These are phyloP conservation scores for Cyanodermella asteris DNA, from an alignment of 2,329 filamentous ascomycete genomes.

Conservation along the genomic window DNA sequence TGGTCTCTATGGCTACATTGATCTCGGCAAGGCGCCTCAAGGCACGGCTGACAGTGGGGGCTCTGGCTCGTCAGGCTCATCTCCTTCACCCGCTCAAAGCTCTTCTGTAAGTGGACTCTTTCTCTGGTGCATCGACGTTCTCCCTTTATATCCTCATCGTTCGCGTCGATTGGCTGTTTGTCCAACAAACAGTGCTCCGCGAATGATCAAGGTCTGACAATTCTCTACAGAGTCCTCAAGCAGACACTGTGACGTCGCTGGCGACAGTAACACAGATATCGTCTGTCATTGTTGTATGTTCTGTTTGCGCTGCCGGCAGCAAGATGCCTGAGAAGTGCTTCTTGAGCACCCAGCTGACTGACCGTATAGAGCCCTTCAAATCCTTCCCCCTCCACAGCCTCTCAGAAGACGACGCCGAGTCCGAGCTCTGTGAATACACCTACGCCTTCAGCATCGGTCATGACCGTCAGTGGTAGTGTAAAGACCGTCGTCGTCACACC, in stretches of 20 bases:
- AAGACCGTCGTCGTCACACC: conserved; percentile 10
- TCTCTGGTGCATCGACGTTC: conserved; percentile 2
- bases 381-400: neutral
- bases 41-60: too few relatives aligned
- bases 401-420: conserved; percentile 1
- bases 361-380: too few relatives aligned
- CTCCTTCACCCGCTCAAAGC: conserved; percentile 1
- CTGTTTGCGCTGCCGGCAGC: too few relatives aligned
- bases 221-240: too few relatives aligned
- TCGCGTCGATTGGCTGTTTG: too few relatives aligned
- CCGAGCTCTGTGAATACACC: conserved; percentile 9
- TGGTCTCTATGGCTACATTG: conserved; percentile 22
- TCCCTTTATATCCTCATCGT: too few relatives aligned
- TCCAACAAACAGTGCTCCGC: too few relatives aligned
- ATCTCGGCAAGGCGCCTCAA: conserved; percentile 14
- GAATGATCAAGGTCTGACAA: too few relatives aligned
- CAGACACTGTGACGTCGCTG: too few relatives aligned
- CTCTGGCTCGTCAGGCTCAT: conserved; percentile 5
- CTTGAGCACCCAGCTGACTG: too few relatives aligned
- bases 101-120: conserved; percentile 2
- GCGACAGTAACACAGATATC: too few relatives aligned
- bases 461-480: conserved; percentile 13
- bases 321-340: neutral
- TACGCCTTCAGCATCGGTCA: conserved; percentile 10
- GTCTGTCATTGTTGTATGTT: too few relatives aligned